Evolutionary conservation across 1,284 basidiomycete species (phyloP).

Genomic region (Fomitopsis palustris): DNA sequence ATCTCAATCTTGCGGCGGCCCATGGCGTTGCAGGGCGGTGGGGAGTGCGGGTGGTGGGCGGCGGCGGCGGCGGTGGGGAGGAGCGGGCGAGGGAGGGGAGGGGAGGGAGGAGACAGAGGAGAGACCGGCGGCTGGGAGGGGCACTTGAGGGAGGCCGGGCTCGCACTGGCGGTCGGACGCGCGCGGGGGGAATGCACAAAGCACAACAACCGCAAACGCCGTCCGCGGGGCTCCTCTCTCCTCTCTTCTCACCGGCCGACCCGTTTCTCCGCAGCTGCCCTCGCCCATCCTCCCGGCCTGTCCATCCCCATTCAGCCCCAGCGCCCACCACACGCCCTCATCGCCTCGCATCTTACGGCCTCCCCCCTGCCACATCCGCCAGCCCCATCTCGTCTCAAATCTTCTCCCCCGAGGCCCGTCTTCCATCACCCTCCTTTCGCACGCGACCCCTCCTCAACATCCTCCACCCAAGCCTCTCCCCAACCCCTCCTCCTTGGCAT

Average conservation of each 20-base stretch:
- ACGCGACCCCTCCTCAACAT: background rate
- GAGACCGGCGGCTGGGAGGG: background rate
- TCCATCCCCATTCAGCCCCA: conserved; percentile 2
- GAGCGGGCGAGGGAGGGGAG: conserved; percentile 11
- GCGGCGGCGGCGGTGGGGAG: conserved; percentile 4
- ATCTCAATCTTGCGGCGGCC: conserved; percentile 90
- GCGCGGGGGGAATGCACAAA: conserved; percentile 18
- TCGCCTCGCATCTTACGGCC: conserved; percentile 4
- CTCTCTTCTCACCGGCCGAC: conserved; percentile 10
- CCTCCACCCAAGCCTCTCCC: background rate
- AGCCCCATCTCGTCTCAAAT: conserved; percentile 18
- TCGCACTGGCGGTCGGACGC: conserved; percentile 12
- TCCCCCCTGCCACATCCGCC: too few relatives aligned
- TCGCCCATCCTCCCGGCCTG: conserved; percentile 3
- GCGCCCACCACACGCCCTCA: background rate
- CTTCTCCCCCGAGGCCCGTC: conserved; percentile 11
- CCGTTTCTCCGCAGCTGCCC: conserved; percentile 24
- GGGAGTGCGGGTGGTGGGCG: conserved; percentile 6
- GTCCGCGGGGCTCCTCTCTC: conserved; percentile 24
- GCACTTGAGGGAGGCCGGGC: conserved; percentile 15
- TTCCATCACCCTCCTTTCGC: background rate
- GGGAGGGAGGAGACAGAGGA: conserved; percentile 16
- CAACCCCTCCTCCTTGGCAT: background rate
- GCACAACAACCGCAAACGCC: conserved; percentile 30
- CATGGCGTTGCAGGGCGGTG: conserved; percentile 39